phyloP scores from a whole-genome alignment of 192 early-diverging fungal genomes.

The Backusella westeae region DNA sequence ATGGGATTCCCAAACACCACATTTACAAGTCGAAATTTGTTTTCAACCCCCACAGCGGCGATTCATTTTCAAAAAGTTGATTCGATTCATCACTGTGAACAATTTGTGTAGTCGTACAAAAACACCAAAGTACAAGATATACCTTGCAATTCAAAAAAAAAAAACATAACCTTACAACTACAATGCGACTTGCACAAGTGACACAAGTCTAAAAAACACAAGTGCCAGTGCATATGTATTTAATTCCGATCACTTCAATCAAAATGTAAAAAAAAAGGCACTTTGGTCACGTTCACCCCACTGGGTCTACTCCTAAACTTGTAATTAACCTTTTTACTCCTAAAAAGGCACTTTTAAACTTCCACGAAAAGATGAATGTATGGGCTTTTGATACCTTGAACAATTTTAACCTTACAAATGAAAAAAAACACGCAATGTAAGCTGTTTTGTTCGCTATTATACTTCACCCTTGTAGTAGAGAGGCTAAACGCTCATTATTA shows the following conservation, averaged over 20 bases:
- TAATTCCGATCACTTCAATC: too few species aligned
- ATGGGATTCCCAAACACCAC: too few species aligned
- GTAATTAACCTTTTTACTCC: neutral
- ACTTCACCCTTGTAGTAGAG: neutral
- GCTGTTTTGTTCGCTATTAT: neutral
- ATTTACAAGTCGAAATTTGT: too few species aligned
- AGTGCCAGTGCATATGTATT: too few species aligned
- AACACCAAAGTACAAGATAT: neutral
- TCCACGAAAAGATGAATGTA: neutral
- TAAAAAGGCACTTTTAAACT: neutral
- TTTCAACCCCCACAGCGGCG: too few species aligned
- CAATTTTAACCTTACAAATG: too few species aligned
- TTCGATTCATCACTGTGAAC: too few species aligned
- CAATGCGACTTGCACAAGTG: neutral
- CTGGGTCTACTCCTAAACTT: neutral
- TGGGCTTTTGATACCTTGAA: neutral
- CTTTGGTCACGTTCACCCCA: neutral
- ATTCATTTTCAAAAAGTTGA: too few species aligned
- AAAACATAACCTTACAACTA: too few species aligned
- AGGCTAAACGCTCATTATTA: neutral
- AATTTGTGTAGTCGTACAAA: neutral
- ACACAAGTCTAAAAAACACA: neutral
- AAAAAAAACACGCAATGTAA: neutral
- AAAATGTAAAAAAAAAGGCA: too few species aligned
- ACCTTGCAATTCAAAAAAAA: neutral